Conservation (phyloP, 73 alveolate species). For the Paramecium primaurelia region DNA sequence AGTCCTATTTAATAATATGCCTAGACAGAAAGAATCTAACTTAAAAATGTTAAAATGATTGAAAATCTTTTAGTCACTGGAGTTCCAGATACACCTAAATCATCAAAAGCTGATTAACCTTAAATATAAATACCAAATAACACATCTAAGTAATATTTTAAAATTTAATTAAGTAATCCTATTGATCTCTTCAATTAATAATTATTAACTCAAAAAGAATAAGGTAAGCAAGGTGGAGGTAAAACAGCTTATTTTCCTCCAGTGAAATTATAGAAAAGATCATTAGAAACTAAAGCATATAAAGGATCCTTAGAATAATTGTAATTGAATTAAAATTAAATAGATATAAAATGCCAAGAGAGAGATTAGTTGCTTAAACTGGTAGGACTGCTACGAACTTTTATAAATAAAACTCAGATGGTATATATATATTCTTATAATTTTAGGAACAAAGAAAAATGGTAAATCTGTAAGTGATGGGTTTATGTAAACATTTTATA, state of each 20-base stretch:
- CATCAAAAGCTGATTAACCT: neutral
- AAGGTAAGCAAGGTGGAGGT: neutral
- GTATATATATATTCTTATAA: neutral
- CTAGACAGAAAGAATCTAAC: neutral
- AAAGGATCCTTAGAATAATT: conserved; percentile 4
- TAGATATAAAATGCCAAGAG: conserved; percentile 24
- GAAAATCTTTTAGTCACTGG: neutral
- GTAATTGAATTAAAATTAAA: neutral
- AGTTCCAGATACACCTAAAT: neutral
- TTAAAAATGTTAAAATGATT: conserved; percentile 21
- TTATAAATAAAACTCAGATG: neutral
- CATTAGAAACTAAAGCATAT: neutral
- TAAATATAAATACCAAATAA: neutral
- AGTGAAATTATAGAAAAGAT: neutral
- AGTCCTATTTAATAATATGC: neutral
- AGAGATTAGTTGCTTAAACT: neutral
- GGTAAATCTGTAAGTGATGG: conserved; percentile 4
- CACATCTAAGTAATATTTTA: neutral
- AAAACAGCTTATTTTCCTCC: neutral
- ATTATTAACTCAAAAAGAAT: neutral
- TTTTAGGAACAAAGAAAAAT: neutral
- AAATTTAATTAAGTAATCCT: neutral
- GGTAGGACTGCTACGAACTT: neutral
- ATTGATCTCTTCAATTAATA: conserved; percentile 19
- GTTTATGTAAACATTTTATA: conserved; percentile 23